Percentiles rank a stretch among this genome's conserved stretches.
Evolutionary conservation across 2,329 filamentous ascomycete species (phyloP).

Genomic region (Knufia petricola): DNA sequence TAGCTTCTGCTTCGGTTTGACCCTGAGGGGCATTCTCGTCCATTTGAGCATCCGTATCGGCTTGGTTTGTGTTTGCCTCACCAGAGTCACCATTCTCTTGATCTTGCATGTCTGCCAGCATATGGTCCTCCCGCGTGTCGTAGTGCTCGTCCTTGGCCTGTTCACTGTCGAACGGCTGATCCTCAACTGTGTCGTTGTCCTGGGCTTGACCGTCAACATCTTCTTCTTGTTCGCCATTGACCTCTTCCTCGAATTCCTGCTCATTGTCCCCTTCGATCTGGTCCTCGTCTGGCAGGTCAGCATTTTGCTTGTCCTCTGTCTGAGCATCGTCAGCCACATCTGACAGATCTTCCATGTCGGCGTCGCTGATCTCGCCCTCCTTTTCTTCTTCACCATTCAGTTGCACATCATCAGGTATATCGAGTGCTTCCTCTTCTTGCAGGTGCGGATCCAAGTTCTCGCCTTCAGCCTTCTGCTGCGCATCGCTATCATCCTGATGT

Average conservation of each 20-base stretch:
- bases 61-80: slow-evolving; percentile 33
- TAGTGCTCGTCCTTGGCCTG: slow-evolving; percentile 27
- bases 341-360: slow-evolving; percentile 48
- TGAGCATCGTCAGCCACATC: slow-evolving; percentile 39
- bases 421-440: slow-evolving; percentile 70
- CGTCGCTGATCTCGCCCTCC: slow-evolving; percentile 44
- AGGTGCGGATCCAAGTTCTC: slow-evolving; percentile 65
- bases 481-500: slow-evolving; percentile 43
- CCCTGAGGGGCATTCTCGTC: slow-evolving; percentile 23
- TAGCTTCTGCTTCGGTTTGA: slow-evolving; percentile 17
- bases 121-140: slow-evolving; percentile 26
- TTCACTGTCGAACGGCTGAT: slow-evolving; percentile 30
- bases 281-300: slow-evolving; percentile 31
- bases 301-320: slow-evolving; percentile 39
- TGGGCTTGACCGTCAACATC: slow-evolving; percentile 30
- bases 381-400: slow-evolving; percentile 57
- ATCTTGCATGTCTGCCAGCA: slow-evolving; percentile 37
- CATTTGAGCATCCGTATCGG: slow-evolving; percentile 29
- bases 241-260: slow-evolving; percentile 26
- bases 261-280: slow-evolving; percentile 26
- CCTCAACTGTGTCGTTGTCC: slow-evolving; percentile 25
- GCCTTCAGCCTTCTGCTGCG: slow-evolving; percentile 51
- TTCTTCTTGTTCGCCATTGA: slow-evolving; percentile 27
- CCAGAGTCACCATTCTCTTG: slow-evolving; percentile 37
- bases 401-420: slow-evolving; percentile 80